phyloP scores from a whole-genome alignment of 352 stramenopile genomes.

The Phytophthora chlamydospora region DNA sequence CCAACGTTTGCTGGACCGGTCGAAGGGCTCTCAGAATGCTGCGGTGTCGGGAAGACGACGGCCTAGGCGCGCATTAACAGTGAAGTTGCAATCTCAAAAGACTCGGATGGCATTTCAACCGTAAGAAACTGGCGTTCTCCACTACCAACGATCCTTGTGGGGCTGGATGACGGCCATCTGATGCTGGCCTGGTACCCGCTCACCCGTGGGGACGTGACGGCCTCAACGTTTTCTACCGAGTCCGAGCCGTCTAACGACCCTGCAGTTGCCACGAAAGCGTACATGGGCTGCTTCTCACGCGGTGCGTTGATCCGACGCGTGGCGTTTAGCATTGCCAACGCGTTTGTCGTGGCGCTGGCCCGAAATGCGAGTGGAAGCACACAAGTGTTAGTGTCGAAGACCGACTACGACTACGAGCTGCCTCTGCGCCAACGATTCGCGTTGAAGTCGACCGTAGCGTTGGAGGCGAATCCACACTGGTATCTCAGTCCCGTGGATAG shows the following conservation, averaged over 20 bases:
- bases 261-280: conserved; percentile 62
- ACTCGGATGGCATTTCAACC: conserved; percentile 7
- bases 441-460: conserved; percentile 16
- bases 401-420: conserved; percentile 76
- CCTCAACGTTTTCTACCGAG: background rate
- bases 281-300: conserved; percentile 50
- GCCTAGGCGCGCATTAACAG: conserved; percentile 51
- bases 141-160: conserved; percentile 55
- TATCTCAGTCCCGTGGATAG: conserved; percentile 31
- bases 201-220: conserved; percentile 34
- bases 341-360: conserved; percentile 58
- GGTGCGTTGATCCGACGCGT: conserved; percentile 50
- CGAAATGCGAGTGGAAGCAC: conserved; percentile 38
- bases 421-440: conserved; percentile 41
- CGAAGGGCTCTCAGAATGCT: conserved; percentile 50
- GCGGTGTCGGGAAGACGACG: conserved; percentile 32
- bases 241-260: conserved; percentile 10
- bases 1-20: conserved; percentile 61
- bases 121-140: conserved; percentile 45
- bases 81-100: conserved; percentile 8
- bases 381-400: conserved; percentile 73
- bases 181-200: conserved; percentile 79
- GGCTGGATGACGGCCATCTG: conserved; percentile 56
- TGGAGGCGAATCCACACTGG: conserved; percentile 8
- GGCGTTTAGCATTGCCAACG: conserved; percentile 60